Evolutionary conservation across 2,329 filamentous ascomycete species (phyloP), one percentile per base, ranked within the genome.

Genomic region (Trichophyton equinum): DNA sequence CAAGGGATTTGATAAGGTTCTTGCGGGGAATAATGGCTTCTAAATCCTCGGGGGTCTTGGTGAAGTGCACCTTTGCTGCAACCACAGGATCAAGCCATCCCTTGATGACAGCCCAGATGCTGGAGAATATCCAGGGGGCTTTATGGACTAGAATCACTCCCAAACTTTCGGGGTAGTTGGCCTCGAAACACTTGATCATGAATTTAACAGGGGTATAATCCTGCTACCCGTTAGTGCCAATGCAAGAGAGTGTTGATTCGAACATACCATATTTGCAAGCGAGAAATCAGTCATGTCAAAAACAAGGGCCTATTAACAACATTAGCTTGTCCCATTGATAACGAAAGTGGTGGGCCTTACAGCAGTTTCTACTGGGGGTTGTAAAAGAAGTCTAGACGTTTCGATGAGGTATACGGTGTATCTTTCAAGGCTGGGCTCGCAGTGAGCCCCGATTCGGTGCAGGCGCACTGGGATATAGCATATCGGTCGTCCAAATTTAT

Each of bases 151-250:
- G 82, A 2, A 97, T 89, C 1, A 87, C 82, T 30, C 92, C 94
- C 0, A 99, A 81, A 56, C 85, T 92, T 74, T 99, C 94, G 0
- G 94, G 94, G 68, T 97, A 99, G 73, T 99, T 97, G 63, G 94
- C 94, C 77, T 99, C 94, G 71, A 99, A 99, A 74, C 91, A 96
- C 75, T 96, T 95, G 74, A 99, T 96, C 87, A 99, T 96, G 76
- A 97, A 99, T 70, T 96, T 99, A 61, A 99, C 89, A 0, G 94
- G 92, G 0, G 88, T 84, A 73, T 97, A 97, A 73, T 99, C 94
- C 85, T 87, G 61, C 11, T 51, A 58, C 3, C 64, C n/a, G 62
- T 65, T 57, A 63, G 61, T 7, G 30, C 9, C 46, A 38, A 62
- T 72, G 40, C 5, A 25, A 4, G 22, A 51, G 11, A 9, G 20